Conservation (phyloP, 139 green algal genomes). For the Micromonas pusilla region DNA sequence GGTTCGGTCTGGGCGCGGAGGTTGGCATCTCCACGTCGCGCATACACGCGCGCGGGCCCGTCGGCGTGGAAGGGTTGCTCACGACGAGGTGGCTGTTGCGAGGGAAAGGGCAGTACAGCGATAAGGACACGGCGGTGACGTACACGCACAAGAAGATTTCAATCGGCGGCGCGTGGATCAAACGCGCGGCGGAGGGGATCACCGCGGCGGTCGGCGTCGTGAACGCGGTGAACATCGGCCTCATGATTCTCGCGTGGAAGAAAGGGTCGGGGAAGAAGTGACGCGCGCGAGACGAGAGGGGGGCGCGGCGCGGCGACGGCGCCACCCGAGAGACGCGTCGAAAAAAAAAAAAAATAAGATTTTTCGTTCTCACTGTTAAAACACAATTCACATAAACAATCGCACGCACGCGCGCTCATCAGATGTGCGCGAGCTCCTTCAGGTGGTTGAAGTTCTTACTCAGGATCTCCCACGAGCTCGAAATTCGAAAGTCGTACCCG, state of each 20-base stretch:
- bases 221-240: neutral
- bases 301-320: no score
- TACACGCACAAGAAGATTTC: slow-evolving; percentile 76
- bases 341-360: no score
- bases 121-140: slow-evolving; percentile 73
- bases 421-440: slow-evolving; percentile 10
- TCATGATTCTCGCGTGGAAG: neutral
- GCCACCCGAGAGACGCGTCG: no score
- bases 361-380: no score
- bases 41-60: slow-evolving; percentile 94
- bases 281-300: no score
- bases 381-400: no score
- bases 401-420: neutral
- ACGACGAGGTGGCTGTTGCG: slow-evolving; percentile 82
- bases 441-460: slow-evolving; percentile 20
- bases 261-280: neutral
- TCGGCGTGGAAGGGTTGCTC: slow-evolving; percentile 96
- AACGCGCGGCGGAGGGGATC: neutral
- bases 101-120: slow-evolving; percentile 66
- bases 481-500: slow-evolving; percentile 26
- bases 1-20: slow-evolving; percentile 79
- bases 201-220: neutral
- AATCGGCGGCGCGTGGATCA: neutral
- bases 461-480: slow-evolving; percentile 19
- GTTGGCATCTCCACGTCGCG: slow-evolving; percentile 93